Evolutionary conservation across 2,329 filamentous ascomycete species (phyloP), one percentile per base, ranked within the genome.

Genomic region (Xylaria sp.): DNA sequence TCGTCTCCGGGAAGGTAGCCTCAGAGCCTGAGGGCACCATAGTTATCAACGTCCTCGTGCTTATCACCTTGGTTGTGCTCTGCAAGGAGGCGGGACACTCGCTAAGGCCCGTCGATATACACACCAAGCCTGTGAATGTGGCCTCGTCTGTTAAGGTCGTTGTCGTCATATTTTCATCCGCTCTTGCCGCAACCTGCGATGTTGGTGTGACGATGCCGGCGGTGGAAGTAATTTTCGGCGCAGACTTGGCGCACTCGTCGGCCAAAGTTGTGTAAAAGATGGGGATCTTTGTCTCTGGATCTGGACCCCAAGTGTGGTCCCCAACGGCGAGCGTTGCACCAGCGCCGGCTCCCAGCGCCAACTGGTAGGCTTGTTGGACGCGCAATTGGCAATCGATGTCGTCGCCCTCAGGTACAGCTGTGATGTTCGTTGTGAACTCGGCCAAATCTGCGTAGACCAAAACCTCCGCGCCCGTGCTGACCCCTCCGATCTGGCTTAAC

Each of bases 81-180:
- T 87, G 86, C 15, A 84, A 77, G 0, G 84, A 85, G 0, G 75
- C 81, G 0, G 87, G 86, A 67, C 87, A 89, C 70, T 85, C 82
- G 36, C 82, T 71, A 0, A 85, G 64, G 0, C 80, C 82, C 0
- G 78, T 72, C 0, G 81, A 80, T 18, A 75, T 39, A 72, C 86
- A 89, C 9, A 75, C 76, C 0, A 82, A 74, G n/a, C 80, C 85
- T 0, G 80, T 83, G 58, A 83, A 83, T 0, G 80, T 83, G 2
- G 81, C 76, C 5, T 77, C 74, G 0, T 80, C 81, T 3, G 74
- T 81, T 1, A 82, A 76, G 0, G 82, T 84, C 0, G 80, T 82
- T 0, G 80, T 82, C 6, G 74, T 77, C 45, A 81, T 53, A 23
- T 58, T 32, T 13, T 34, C 10, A 50, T 71, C 59, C 3, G 72